Evolutionary conservation across 1,284 basidiomycete genomes (phyloP).

Genomic region (Lentinula novae-zelandiae): DNA sequence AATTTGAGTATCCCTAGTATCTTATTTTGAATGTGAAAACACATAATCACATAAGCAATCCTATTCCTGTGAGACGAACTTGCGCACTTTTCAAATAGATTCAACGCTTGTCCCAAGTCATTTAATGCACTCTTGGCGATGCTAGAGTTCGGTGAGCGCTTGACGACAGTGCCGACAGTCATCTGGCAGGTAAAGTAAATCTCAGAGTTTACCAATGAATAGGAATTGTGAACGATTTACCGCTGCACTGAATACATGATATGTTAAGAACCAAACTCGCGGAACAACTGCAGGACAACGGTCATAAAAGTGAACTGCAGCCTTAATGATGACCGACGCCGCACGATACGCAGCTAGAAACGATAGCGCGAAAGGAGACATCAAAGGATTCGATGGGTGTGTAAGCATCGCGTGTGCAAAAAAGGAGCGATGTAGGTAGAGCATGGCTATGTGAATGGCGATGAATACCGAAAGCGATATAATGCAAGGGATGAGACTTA

Average conservation of each 20-base stretch:
- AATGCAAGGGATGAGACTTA: slow-evolving; percentile 24
- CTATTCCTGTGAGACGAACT: slow-evolving; percentile 35
- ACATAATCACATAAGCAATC: slow-evolving; percentile 35
- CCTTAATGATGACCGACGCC: slow-evolving; percentile 44
- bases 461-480: background rate
- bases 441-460: slow-evolving; percentile 30
- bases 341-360: slow-evolving; percentile 44
- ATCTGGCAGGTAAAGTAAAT: slow-evolving; percentile 25
- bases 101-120: slow-evolving; percentile 38
- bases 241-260: slow-evolving; percentile 44
- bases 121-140: slow-evolving; percentile 37
- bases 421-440: slow-evolving; percentile 46
- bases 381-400: slow-evolving; percentile 39
- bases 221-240: slow-evolving; percentile 21
- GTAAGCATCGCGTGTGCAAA: slow-evolving; percentile 48
- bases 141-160: slow-evolving; percentile 39
- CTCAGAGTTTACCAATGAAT: background rate
- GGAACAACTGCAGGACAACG: slow-evolving; percentile 38
- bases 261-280: slow-evolving; percentile 42
- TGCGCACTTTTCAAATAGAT: slow-evolving; percentile 38
- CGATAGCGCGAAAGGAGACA: slow-evolving; percentile 43
- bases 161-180: slow-evolving; percentile 44
- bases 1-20: background rate
- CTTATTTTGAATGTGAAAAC: background rate
- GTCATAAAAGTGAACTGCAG: slow-evolving; percentile 40